Base-by-base conservation (phyloP, 352 stramenopile genomes). In the Vaucheria bursata region DNA sequence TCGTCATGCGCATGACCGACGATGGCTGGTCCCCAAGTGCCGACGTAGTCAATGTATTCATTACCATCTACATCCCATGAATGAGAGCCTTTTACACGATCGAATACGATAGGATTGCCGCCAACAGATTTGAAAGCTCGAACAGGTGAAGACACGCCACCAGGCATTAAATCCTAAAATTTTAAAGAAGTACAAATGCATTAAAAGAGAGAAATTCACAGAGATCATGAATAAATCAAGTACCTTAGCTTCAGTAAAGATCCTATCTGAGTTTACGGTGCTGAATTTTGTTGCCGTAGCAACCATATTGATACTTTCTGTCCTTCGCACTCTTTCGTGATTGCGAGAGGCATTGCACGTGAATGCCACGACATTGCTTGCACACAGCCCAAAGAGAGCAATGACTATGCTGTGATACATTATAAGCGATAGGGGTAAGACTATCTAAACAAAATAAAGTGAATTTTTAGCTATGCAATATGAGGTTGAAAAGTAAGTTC, bases 11-110 rank as follows among this genome's bases (percentile, higher is more conserved):
- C 89, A 83, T 94, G 90, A 85, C 90, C 90, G 38, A 91, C 80
- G 85, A 94, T 94, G 35, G 90, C 90, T 77, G 90, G 90, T 79
- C 89, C 90, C 90, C 90, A 94, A 31, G 88, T 93, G 83, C 88
- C 88, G 64, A 94, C 89, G 80, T 92, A 94, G 71, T 87, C 84
- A 32, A 86, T 85, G 79, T 85, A 87, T 69, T 85, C 84, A 71
- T 85, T 87, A 18, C 84, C 88, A 87, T 94, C 90, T 7, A 94
- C 88, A 85, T 94, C 90, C 84, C 84, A 94, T 31, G 88, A 87
- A 79, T 94, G 93, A 8, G 88, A 87, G 33, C 89, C 90, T 85
- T 94, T 93, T 34, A 94, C 90, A 5, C 74, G 68, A 66, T 94
- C 90, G 77, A 94, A 94, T 3, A 94, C 90, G 53, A 94, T 87